phyloP scores from a whole-genome alignment of 768 basidiomycete genomes.

The Boletus fagicola region DNA sequence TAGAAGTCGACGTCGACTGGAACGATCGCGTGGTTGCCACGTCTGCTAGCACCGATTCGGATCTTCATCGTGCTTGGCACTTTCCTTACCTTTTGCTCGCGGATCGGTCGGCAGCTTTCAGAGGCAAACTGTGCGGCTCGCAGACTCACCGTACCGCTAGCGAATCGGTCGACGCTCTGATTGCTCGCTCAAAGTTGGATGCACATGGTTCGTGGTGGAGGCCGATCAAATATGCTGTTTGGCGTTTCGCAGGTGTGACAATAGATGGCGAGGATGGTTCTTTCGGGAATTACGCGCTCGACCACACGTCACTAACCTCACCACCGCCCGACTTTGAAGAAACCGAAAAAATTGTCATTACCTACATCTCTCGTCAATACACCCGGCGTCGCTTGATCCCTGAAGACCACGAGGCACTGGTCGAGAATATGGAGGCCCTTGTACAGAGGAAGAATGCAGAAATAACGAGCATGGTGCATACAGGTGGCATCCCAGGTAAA shows the following conservation, averaged over 20 bases:
- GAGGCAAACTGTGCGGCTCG: slow-evolving; percentile 60
- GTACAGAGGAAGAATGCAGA: slow-evolving; percentile 37
- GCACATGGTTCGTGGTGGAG: slow-evolving; percentile 69
- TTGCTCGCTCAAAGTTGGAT: slow-evolving; percentile 34
- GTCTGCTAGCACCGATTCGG: slow-evolving; percentile 20
- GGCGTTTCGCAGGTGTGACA: slow-evolving; percentile 61
- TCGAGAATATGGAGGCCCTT: slow-evolving; percentile 51
- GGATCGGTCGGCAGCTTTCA: slow-evolving; percentile 76
- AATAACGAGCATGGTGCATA: background rate
- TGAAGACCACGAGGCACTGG: slow-evolving; percentile 55
- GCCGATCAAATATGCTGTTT: slow-evolving; percentile 61
- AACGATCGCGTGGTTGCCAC: slow-evolving; percentile 49
- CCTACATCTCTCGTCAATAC: slow-evolving; percentile 72
- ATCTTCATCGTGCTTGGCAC: slow-evolving; percentile 54
- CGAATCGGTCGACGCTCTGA: slow-evolving; percentile 59
- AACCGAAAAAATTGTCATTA: slow-evolving; percentile 58
- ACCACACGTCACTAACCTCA: background rate
- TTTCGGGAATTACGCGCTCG: slow-evolving; percentile 2
- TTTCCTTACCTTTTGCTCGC: slow-evolving; percentile 68
- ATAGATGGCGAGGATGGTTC: slow-evolving; percentile 34
- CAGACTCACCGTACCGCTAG: slow-evolving; percentile 72
- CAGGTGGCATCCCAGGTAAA: slow-evolving; percentile 12
- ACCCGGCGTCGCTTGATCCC: slow-evolving; percentile 48
- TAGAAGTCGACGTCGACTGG: slow-evolving; percentile 75
- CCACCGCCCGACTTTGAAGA: slow-evolving; percentile 31